phyloP scores from a whole-genome alignment of 1,139 yeast species.

The Pichia sp. region DNA sequence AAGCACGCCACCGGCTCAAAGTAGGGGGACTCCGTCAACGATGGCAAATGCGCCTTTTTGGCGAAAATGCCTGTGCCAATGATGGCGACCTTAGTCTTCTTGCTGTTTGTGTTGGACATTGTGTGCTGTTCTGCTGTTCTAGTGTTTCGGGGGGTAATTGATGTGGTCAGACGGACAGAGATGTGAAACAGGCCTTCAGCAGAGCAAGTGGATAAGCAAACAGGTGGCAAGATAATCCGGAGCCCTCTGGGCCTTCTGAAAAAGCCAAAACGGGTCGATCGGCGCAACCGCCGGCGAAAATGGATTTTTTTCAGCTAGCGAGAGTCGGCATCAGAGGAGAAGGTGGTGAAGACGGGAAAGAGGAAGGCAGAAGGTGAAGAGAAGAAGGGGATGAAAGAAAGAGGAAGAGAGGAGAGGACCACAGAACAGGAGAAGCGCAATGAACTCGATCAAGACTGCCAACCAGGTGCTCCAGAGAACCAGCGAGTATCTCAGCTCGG shows the following conservation, averaged over 20 bases:
- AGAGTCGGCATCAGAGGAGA: constrained; percentile 30
- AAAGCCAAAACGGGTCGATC: background rate
- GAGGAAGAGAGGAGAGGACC: background rate
- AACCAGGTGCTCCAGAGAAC: constrained; percentile 72
- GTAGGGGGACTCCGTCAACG: constrained; percentile 46
- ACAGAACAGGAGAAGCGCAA: constrained; percentile 5
- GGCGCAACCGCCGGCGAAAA: background rate
- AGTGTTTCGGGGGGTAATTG: too few species aligned
- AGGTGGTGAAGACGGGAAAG: background rate
- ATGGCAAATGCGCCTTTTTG: constrained; percentile 74
- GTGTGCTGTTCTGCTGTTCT: background rate
- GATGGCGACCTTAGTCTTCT: constrained; percentile 56
- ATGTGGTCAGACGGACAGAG: too few species aligned
- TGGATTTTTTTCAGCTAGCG: background rate
- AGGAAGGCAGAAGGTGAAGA: background rate
- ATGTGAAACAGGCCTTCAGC: too few species aligned
- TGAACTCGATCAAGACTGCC: constrained; percentile 41
- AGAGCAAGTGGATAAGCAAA: too few species aligned
- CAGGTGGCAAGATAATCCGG: too few species aligned
- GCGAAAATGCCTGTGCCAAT: constrained; percentile 95
- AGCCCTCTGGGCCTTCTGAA: too few species aligned
- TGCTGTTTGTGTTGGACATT: background rate
- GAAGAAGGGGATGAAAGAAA: background rate
- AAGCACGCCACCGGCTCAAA: constrained; percentile 57
- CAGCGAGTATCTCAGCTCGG: constrained; percentile 63